Evolutionary conservation across 2,329 filamentous ascomycete species (phyloP), one percentile per base, ranked within the genome.

Genomic region (Ceratocystis smalleyi): DNA sequence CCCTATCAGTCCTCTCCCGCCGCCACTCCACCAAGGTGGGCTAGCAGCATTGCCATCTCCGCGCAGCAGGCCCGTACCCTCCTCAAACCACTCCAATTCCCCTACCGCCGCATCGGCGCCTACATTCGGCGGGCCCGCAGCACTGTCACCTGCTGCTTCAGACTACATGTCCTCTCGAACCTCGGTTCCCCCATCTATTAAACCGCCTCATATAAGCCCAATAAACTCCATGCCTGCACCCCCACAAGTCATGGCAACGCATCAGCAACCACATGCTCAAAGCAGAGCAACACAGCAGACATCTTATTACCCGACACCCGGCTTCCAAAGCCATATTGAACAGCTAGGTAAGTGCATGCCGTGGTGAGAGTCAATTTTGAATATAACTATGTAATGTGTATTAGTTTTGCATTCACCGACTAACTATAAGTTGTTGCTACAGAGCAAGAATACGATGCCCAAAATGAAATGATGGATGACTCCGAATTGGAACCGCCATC

Each of bases 361-460:
- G 12, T 40, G 35, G 1, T 40, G 35, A 40, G 35, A 40, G 35
- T 15, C 35, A 40, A 40, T 40, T 15, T 40, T 12, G 2, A 1
- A 40, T 40, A 15, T 40, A 10, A 15, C 35, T 12, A 40, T 47
- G 17, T 47, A 5, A 47, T 15, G 45, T 4, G 8, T 19, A 6
- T 19, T 22, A 10, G 45, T 4, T 83, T 73, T 84, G 80, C 81
- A 59, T 79, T 84, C 79, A 81, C 83, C 84, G 80, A 77, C 81
- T 86, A 78, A 88, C 82, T 79, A 73, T 40, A 15, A 40, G 3
- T 15, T 76, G 75, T 84, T 76, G 78, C 71, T 81, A 79, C 78
- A 96, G 92, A 97, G 78, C 91, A 95, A 81, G 92, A 97, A 79
- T 97, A 96, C 77, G 91, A 96, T 74, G 87, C 89, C 64, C 88